These are phyloP conservation scores for Acephala macrosclerotiorum DNA, from an alignment of 2,329 filamentous ascomycete genomes.

Conservation along the genomic window DNA sequence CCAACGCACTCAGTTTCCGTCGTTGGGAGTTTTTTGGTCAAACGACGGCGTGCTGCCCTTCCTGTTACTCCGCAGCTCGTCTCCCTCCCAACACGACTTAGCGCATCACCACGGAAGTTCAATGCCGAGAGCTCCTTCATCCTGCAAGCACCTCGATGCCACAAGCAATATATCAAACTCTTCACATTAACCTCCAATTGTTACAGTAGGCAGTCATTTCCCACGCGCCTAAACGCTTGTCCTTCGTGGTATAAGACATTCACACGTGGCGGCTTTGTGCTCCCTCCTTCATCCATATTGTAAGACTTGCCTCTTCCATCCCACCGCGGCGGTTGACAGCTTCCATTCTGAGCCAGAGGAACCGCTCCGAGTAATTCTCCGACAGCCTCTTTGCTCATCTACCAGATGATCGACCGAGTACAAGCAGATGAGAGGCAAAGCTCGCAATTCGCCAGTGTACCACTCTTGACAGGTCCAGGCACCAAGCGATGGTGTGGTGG, in stretches of 20 bases:
- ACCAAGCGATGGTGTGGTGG: neutral
- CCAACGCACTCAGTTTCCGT: neutral
- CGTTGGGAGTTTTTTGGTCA: neutral
- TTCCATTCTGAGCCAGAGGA: neutral
- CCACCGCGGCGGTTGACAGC: constrained; percentile 4
- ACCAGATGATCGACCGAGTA: neutral
- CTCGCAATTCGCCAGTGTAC: neutral
- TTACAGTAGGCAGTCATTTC: neutral
- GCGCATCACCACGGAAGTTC: neutral
- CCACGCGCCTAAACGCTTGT: neutral
- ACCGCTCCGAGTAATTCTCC: constrained; percentile 14
- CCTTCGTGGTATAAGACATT: neutral
- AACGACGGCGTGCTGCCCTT: constrained; percentile 4
- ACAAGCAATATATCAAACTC: constrained; percentile 10
- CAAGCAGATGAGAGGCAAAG: constrained; percentile 2
- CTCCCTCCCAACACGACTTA: constrained; percentile 4
- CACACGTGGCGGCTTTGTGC: constrained; percentile 5
- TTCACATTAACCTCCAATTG: neutral
- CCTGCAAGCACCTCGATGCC: neutral
- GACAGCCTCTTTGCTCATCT: neutral
- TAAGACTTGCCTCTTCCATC: neutral
- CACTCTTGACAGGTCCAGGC: constrained; percentile 2
- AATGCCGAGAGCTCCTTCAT: neutral
- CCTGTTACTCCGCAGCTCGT: neutral
- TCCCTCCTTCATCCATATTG: neutral